Evolutionary conservation across 306 rosid species (phyloP), one percentile per base, ranked within the genome.

Genomic region (Sicyos edulis): DNA sequence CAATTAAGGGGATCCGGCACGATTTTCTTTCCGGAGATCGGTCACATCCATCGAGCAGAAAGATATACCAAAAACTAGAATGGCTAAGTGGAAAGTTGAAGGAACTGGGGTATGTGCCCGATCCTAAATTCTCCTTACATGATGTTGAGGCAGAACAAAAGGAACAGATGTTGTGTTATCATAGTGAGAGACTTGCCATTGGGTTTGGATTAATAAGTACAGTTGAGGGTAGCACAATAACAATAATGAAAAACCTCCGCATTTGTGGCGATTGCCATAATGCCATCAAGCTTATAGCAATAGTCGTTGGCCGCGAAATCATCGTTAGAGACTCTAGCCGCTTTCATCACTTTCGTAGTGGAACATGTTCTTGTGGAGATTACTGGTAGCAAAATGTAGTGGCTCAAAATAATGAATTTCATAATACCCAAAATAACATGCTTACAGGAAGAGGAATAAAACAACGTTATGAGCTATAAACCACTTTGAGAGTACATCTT

Each of bases 121-220:
- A 88, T 75, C 80, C 87, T 52, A 80, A 77, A 50, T 88, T 78
- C 71, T 85, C 92, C 42, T 74, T 88, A 76, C 89, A 88, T 54
- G 92, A 86, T 72, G 92, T 86, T 42, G 95, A 88, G 78, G 70
- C 63, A 9, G 96, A 88, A 83, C 92, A 86, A 75, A 85, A 80
- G 54, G 88, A 85, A 81, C 90, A 86, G 85, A 83, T 75, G 83
- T 12, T 90, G 82, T 80, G 88, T 53, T 76, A 80, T 76, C 95
- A 86, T 40, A 85, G 96, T 73, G 95, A 90, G 81, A 82, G 96
- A 78, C 88, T 90, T 70, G 93, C 91, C 55, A 82, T 90, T 65
- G 89, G 81, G 59, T 86, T 90, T 84, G 86, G 87, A 62, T 80
- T 90, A 80, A 81, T 87, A 55, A 86, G 84, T 74, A 87, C 92